These are phyloP conservation scores for Tulasnella sp. DNA, from an alignment of 768 basidiomycete genomes.

Conservation along the genomic window DNA sequence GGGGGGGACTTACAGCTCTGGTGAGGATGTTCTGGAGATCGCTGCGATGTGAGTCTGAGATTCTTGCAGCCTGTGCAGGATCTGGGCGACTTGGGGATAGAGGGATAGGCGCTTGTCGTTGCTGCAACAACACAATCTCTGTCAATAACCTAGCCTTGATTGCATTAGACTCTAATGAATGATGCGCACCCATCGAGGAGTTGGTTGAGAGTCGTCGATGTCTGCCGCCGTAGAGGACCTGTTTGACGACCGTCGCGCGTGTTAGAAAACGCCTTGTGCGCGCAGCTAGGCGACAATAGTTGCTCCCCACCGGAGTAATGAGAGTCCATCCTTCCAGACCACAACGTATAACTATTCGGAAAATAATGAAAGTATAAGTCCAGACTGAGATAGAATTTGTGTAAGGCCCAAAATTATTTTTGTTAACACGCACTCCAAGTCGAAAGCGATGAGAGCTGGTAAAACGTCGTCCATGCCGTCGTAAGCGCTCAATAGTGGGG, in stretches of 20 bases:
- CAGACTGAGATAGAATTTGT: neutral
- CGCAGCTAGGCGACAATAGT: too few relatives aligned
- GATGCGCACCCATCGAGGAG: constrained; percentile 30
- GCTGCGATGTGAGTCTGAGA: constrained; percentile 49
- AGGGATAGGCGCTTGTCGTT: constrained; percentile 54
- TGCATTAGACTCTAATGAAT: too few relatives aligned
- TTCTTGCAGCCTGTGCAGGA: constrained; percentile 49
- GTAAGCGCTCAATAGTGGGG: neutral
- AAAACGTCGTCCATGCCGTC: constrained; percentile 25
- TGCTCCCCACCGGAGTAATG: constrained; percentile 52
- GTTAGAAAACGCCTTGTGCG: neutral
- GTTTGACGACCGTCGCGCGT: constrained; percentile 10
- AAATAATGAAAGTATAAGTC: neutral
- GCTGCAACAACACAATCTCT: too few relatives aligned
- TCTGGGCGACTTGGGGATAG: constrained; percentile 67
- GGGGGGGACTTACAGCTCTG: constrained; percentile 50
- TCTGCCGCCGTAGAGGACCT: constrained; percentile 37
- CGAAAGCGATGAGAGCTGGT: constrained; percentile 68
- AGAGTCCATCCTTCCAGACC: constrained; percentile 82
- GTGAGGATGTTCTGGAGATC: constrained; percentile 64
- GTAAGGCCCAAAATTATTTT: neutral
- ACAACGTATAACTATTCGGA: constrained; percentile 62
- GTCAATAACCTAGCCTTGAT: too few relatives aligned
- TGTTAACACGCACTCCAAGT: constrained; percentile 69
- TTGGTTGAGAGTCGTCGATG: constrained; percentile 40